Percentiles rank a stretch among this genome's conserved stretches.
Conservation (phyloP, 768 basidiomycete genomes). For the Lactifluus subvellereus region DNA sequence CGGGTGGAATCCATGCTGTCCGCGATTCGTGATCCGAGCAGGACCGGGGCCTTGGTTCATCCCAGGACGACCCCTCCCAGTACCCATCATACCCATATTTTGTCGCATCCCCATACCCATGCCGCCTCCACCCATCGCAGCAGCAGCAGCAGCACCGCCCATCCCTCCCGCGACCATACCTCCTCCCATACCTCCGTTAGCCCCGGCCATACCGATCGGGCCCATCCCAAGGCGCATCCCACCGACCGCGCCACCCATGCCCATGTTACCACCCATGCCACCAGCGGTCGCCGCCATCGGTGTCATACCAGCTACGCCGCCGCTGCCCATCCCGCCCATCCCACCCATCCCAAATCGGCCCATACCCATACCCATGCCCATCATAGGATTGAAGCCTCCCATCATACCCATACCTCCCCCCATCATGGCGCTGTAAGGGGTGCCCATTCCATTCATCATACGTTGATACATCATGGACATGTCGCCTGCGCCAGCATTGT, state of each 20-base stretch:
- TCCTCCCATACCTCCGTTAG: no score
- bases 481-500: neutral
- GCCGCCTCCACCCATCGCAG: conserved; percentile 26
- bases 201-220: no score
- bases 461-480: neutral
- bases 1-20: conserved; percentile 79
- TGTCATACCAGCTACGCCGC: no score
- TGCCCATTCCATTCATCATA: no score
- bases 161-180: no score
- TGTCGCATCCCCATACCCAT: conserved; percentile 35
- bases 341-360: conserved; percentile 18
- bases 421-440: conserved; percentile 24
- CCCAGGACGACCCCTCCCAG: conserved; percentile 58
- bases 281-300: no score
- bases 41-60: conserved; percentile 43
- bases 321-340: conserved; percentile 37
- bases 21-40: conserved; percentile 52
- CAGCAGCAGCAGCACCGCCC: conserved; percentile 30
- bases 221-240: no score
- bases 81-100: conserved; percentile 31
- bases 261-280: no score
- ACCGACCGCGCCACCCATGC: conserved; percentile 31
- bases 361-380: no score
- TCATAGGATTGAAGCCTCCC: conserved; percentile 18
- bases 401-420: conserved; percentile 33